phyloP scores from a whole-genome alignment of 345 rosid genomes.

The Physaria fendleri region DNA sequence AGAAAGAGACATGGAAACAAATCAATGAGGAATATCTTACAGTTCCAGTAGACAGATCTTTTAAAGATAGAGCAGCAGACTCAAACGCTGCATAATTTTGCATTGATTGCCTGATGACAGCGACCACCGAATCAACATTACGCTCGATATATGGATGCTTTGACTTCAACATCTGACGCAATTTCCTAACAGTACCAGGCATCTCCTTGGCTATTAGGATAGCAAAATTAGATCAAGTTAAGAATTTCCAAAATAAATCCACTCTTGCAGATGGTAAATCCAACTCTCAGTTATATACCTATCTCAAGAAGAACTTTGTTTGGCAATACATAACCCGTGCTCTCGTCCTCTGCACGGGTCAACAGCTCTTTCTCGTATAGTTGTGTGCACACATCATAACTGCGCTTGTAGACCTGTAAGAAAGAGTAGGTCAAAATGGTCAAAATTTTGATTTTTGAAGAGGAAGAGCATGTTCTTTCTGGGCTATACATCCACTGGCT shows the following conservation, averaged over 20 bases:
- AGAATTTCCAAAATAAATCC: not conserved
- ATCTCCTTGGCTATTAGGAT: slow-evolving; percentile 70
- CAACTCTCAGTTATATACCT: slow-evolving; percentile 40
- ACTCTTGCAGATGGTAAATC: not conserved
- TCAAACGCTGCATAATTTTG: slow-evolving; percentile 68
- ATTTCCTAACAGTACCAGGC: slow-evolving; percentile 59
- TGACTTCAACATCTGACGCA: slow-evolving; percentile 57
- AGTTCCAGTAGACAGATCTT: slow-evolving; percentile 34
- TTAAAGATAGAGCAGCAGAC: slow-evolving; percentile 54
- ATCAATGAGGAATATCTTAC: slow-evolving; percentile 41
- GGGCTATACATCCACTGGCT: not conserved
- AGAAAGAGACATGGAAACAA: not conserved
- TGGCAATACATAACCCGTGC: slow-evolving; percentile 87
- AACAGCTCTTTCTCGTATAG: slow-evolving; percentile 88
- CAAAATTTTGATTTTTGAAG: not conserved
- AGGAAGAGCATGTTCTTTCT: not conserved
- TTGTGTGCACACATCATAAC: slow-evolving; percentile 73
- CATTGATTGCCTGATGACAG: slow-evolving; percentile 58
- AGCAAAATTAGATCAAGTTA: slow-evolving; percentile 12
- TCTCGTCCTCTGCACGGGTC: slow-evolving; percentile 87
- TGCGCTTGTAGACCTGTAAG: slow-evolving; percentile 79
- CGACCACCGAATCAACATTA: slow-evolving; percentile 59
- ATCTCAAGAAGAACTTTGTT: slow-evolving; percentile 87
- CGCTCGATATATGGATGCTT: slow-evolving; percentile 72
- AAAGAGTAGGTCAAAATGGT: slow-evolving; percentile 12